phyloP scores from a whole-genome alignment of 441 rosid genomes.

The Populus hybrid region DNA sequence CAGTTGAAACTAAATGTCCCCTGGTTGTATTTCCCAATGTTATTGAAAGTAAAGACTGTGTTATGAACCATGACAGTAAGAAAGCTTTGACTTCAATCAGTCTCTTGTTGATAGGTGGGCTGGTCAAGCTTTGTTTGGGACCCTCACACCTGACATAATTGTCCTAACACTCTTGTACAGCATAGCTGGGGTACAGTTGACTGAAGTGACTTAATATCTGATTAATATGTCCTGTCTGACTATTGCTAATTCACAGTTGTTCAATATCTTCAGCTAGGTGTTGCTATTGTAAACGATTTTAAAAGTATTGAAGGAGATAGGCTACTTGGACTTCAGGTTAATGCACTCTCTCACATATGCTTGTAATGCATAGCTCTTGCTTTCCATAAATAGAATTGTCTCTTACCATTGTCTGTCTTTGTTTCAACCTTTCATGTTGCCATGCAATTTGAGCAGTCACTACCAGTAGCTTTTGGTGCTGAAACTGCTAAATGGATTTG shows the following conservation, averaged over 20 bases:
- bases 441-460: slow-evolving; percentile 50
- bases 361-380: slow-evolving; percentile 5
- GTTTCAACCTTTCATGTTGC: neutral
- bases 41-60: neutral
- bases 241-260: slow-evolving; percentile 10
- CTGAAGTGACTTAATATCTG: neutral
- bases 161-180: slow-evolving; percentile 95
- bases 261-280: slow-evolving; percentile 60
- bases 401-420: neutral
- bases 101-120: slow-evolving; percentile 75
- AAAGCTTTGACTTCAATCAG: slow-evolving; percentile 7
- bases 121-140: slow-evolving; percentile 96
- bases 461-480: slow-evolving; percentile 96
- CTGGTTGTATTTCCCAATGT: neutral
- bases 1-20: neutral
- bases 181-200: slow-evolving; percentile 81
- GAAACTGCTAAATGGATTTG: slow-evolving; percentile 99
- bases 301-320: slow-evolving; percentile 97
- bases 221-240: neutral
- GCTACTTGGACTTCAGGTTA: slow-evolving; percentile 90
- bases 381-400: slow-evolving; percentile 3
- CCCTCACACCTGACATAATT: slow-evolving; percentile 84
- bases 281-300: slow-evolving; percentile 98
- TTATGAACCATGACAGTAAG: slow-evolving; percentile 5
- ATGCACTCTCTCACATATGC: slow-evolving; percentile 7